Evolutionary conservation across 495 filamentous ascomycete species (phyloP), one percentile per base, ranked within the genome.

Genomic region (Penicillium diatomitis): DNA sequence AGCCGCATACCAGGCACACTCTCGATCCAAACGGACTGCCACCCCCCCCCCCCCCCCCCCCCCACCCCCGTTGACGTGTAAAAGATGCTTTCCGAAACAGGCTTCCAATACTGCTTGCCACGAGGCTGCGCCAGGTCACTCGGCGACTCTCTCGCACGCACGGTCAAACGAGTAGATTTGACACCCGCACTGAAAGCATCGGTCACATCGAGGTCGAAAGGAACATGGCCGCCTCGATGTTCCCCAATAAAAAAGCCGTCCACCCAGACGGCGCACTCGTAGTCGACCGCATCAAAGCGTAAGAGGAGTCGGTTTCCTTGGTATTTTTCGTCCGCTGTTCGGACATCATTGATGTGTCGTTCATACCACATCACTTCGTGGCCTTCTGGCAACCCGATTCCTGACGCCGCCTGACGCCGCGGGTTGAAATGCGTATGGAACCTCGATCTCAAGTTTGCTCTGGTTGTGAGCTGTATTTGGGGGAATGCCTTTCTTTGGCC

Each of bases 311-410:
- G 49, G 40, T 64, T 53, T 0, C 48, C 47, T 0, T 33, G 12
- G 6, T 42, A 41, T 3, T 46, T 47, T 34, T 68, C 62, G 3
- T 35, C 49, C 1, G 46, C 20, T 9, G 52, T 62, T 31, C 77
- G 75, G 34, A 78, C 60, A 46, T 81, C 76, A 0, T 44, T 52
- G 37, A 82, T 66, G 0, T 8, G 50, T 3, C 76, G 66, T 54
- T 81, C 76, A 49, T 83, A 82, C 79, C 78, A 82, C 27, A 81
- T 48, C 1, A 81, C 69, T 57, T 83, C 78, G 58, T 83, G 79
- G 6, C 70, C 78, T 46, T 71, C 71, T 44, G 68, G 67, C 31
- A 79, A 67, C 43, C 70, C 54, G 30, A 83, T 72, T 2, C 77
- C 78, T 1, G 77, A 80, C 0, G 77, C 77, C 6, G 69, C 77